A percentile compares a stretch with the other conserved stretches of the same genome.
phyloP scores from a whole-genome alignment of 805 yeast species.

The Blastobotrys americana region DNA sequence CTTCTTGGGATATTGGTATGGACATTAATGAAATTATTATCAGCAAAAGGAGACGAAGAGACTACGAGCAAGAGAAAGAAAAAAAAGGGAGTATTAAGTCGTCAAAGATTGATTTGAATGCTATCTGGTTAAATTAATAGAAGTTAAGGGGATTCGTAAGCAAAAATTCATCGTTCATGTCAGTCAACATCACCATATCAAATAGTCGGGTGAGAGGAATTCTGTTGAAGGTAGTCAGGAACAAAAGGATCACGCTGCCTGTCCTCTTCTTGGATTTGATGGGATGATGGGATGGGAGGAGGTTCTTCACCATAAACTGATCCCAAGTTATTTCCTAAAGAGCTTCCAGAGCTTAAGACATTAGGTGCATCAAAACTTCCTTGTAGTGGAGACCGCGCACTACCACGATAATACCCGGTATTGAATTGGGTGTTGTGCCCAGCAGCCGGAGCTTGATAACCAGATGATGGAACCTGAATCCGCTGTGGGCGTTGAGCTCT shows the following conservation, averaged over 20 bases:
- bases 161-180: no score
- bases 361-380: background rate
- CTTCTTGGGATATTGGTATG: no score
- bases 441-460: background rate
- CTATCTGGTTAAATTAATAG: no score
- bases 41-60: no score
- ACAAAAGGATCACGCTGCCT: constrained; percentile 6
- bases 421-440: background rate
- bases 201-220: constrained; percentile 4
- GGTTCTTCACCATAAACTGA: background rate
- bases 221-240: constrained; percentile 5
- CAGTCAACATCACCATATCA: background rate
- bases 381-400: background rate
- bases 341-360: background rate
- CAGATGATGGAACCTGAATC: background rate
- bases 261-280: background rate
- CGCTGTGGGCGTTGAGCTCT: background rate
- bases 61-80: no score
- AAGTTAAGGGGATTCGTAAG: no score
- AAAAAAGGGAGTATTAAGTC: no score
- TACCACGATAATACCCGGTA: background rate
- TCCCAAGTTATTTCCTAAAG: background rate
- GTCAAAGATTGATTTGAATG: no score
- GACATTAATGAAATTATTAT: no score
- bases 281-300: constrained; percentile 1